These are phyloP conservation scores for Galeopsis tetrahit DNA, from an alignment of 257 asterid genomes.

Conservation along the genomic window DNA sequence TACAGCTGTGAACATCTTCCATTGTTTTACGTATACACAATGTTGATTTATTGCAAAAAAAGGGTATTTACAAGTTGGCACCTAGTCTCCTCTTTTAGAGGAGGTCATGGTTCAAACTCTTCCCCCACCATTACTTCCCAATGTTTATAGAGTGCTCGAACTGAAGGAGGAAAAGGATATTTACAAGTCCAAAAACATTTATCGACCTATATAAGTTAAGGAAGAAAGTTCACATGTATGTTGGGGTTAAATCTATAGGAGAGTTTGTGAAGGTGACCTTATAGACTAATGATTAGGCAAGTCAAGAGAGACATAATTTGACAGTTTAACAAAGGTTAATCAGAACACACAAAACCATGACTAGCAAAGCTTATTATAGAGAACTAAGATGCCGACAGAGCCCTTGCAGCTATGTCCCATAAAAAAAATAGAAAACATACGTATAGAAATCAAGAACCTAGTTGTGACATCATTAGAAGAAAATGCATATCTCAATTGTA, in stretches of 20 bases:
- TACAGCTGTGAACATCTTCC: background rate
- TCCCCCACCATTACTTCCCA: too few relatives aligned
- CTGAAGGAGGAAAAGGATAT: background rate
- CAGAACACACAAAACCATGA: conserved; percentile 8
- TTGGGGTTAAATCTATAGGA: background rate
- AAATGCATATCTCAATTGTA: background rate
- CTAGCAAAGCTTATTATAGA: conserved; percentile 11
- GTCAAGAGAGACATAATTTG: background rate
- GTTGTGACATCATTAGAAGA: conserved; percentile 8
- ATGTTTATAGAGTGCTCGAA: background rate
- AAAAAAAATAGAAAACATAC: background rate
- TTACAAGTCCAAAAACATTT: background rate
- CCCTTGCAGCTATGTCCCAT: conserved; percentile 11
- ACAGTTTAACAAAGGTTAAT: background rate
- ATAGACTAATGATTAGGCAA: background rate
- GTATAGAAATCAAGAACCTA: conserved; percentile 10
- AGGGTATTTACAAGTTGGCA: background rate
- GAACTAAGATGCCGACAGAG: background rate
- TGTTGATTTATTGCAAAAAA: background rate
- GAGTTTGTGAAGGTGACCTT: background rate
- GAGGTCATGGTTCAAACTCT: background rate
- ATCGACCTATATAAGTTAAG: background rate
- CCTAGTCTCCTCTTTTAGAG: conserved; percentile 2
- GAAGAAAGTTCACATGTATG: background rate
- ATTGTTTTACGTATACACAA: background rate